Conservation (phyloP, 2,329 filamentous ascomycete species). For the Fusarium xyrophilum region DNA sequence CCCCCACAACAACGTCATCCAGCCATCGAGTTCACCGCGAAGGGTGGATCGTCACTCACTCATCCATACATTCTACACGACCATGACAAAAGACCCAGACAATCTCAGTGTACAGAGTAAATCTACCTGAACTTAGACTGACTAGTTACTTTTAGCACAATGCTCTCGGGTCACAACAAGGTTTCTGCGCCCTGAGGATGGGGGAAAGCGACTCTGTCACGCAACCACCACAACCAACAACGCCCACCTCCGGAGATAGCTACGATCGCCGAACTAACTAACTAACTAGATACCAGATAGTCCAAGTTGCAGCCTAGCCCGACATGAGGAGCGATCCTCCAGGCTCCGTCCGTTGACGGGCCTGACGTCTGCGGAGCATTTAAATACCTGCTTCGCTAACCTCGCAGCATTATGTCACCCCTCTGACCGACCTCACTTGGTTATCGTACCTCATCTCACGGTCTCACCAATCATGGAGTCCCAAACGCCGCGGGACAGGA, state of each 20-base stretch:
- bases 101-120: too few species aligned
- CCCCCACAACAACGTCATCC: constrained; percentile 36
- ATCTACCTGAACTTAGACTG: too few species aligned
- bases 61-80: too few species aligned
- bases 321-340: constrained; percentile 23
- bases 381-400: constrained; percentile 12
- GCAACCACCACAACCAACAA: constrained; percentile 27
- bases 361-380: not conserved
- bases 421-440: not conserved
- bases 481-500: constrained; percentile 27
- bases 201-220: constrained; percentile 24
- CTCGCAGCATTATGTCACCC: not conserved
- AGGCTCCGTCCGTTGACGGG: constrained; percentile 19
- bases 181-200: not conserved
- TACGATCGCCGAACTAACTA: constrained; percentile 10
- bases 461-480: constrained; percentile 28
- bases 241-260: constrained; percentile 8
- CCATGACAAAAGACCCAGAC: too few species aligned
- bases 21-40: not conserved
- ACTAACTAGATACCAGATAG: not conserved
- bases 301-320: constrained; percentile 24
- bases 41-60: constrained; percentile 33
- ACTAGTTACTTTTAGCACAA: rapidly evolving
- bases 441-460: not conserved
- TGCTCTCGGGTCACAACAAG: rapidly evolving